phyloP scores from a whole-genome alignment of 331 rosid genomes.

The Rhamnella rubrinervis region DNA sequence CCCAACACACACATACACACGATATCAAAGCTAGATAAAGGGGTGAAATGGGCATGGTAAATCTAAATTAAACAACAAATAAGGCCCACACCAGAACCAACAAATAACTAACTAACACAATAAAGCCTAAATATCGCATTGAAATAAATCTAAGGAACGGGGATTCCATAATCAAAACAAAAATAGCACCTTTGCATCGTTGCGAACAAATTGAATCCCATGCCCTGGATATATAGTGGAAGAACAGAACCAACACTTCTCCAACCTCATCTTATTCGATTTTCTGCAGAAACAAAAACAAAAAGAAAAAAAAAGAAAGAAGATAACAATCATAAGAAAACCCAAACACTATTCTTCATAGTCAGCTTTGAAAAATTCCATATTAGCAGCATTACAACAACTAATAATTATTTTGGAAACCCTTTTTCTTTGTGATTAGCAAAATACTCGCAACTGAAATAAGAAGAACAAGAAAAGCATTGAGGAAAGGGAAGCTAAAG shows the following conservation, averaged over 20 bases:
- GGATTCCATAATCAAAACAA: not conserved
- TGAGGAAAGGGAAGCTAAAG: too few relatives aligned
- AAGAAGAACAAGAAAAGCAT: too few relatives aligned
- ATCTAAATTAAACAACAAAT: not conserved
- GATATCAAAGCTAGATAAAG: too few relatives aligned
- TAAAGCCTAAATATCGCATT: not conserved
- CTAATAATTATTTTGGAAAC: too few relatives aligned
- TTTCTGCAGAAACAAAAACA: not conserved
- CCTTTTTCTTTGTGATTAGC: too few relatives aligned
- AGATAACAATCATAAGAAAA: too few relatives aligned
- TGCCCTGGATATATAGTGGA: conserved; percentile 82
- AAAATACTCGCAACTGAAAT: too few relatives aligned
- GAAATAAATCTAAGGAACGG: not conserved
- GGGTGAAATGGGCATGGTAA: too few relatives aligned
- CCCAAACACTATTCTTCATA: too few relatives aligned
- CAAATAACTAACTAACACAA: not conserved
- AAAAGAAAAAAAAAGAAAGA: not conserved
- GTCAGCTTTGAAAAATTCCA: too few relatives aligned
- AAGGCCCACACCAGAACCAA: not conserved
- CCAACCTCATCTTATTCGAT: conserved; percentile 62
- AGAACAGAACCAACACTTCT: conserved; percentile 95
- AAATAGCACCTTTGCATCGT: conserved; percentile 67
- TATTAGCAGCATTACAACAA: too few relatives aligned
- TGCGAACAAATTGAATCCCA: conserved; percentile 87
- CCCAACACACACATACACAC: too few relatives aligned